phyloP scores from a whole-genome alignment of 1,284 basidiomycete species.

The Marasmius oreades region DNA sequence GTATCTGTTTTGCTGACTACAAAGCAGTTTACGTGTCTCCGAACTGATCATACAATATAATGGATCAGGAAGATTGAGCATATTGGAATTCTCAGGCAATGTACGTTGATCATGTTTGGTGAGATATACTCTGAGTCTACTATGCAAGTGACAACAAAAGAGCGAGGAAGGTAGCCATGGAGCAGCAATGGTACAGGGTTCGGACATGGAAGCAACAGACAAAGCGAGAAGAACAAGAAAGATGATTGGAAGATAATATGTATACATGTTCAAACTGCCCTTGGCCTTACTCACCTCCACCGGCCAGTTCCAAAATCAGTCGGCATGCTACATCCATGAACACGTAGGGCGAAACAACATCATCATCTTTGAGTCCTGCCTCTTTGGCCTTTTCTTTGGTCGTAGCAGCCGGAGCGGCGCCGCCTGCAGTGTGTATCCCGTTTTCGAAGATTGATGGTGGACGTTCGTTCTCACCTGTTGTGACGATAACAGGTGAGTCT shows the following conservation, averaged over 20 bases:
- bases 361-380: slow-evolving; percentile 42
- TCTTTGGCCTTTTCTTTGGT: slow-evolving; percentile 46
- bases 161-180: too few relatives aligned
- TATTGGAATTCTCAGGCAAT: too few relatives aligned
- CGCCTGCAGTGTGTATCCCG: slow-evolving; percentile 41
- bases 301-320: slow-evolving; percentile 77
- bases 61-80: too few relatives aligned
- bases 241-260: neutral
- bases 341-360: slow-evolving; percentile 89
- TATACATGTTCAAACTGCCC: neutral
- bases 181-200: too few relatives aligned
- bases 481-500: neutral
- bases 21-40: too few relatives aligned
- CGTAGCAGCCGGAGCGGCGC: slow-evolving; percentile 43
- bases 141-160: neutral
- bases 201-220: too few relatives aligned
- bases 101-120: too few relatives aligned
- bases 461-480: neutral
- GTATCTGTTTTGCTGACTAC: neutral
- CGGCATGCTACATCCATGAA: slow-evolving; percentile 95
- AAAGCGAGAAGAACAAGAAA: neutral
- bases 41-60: too few relatives aligned
- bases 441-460: neutral
- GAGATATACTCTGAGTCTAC: neutral
- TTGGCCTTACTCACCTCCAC: slow-evolving; percentile 41